A percentile compares a stretch with the other conserved stretches of the same genome.
phyloP scores from a whole-genome alignment of 768 basidiomycete genomes.

The Agrocybe praecox region DNA sequence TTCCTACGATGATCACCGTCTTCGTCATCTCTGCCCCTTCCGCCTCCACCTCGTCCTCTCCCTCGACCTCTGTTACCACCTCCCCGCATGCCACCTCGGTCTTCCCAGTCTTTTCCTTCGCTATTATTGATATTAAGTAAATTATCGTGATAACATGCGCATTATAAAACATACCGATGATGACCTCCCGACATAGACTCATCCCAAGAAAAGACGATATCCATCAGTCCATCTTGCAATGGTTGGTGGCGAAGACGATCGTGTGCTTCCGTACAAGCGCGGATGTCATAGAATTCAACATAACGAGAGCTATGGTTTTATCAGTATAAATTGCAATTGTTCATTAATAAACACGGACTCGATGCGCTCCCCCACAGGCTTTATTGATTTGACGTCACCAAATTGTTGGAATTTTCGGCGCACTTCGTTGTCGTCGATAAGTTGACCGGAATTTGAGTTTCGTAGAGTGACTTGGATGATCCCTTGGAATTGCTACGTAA shows the following conservation, averaged over 20 bases:
- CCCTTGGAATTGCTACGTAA: conserved; percentile 73
- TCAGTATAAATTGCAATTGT: conserved; percentile 2
- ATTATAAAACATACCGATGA: conserved; percentile 29
- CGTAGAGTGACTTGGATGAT: conserved; percentile 79
- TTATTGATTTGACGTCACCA: conserved; percentile 87
- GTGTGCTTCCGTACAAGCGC: conserved; percentile 80
- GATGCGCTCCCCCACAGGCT: conserved; percentile 59
- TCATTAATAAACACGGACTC: conserved; percentile 44
- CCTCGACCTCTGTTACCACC: conserved; percentile 31
- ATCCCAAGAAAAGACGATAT: conserved; percentile 88
- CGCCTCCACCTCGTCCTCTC: conserved; percentile 24
- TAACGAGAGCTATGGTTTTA: conserved; percentile 67
- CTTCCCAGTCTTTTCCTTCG: conserved; percentile 52
- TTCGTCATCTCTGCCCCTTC: conserved; percentile 40
- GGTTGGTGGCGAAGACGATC: conserved; percentile 81
- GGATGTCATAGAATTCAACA: conserved; percentile 90
- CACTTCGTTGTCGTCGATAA: conserved; percentile 85
- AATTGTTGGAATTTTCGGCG: conserved; percentile 85
- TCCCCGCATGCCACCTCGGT: conserved; percentile 29
- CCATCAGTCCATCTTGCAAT: conserved; percentile 85
- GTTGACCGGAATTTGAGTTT: conserved; percentile 65
- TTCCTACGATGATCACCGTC: conserved; percentile 51
- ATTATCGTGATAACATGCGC: too few relatives aligned
- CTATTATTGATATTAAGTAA: conserved; percentile 33
- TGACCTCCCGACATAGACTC: conserved; percentile 51